Base-by-base conservation (phyloP, 257 asterid species). In the Solanum gandarillasii region DNA sequence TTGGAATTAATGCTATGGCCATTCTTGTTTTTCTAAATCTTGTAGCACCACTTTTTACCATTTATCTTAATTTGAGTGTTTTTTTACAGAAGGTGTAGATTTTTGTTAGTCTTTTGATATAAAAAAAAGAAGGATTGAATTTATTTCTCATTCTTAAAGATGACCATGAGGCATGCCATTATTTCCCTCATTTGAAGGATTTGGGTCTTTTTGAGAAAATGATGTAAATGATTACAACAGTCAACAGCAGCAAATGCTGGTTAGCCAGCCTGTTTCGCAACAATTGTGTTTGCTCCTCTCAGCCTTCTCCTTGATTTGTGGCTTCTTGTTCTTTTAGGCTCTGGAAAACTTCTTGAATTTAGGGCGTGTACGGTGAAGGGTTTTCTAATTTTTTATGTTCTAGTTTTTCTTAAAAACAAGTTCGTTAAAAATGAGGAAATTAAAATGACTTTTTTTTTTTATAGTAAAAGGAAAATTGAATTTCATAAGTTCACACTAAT, bases 331-430 rank as follows among this genome's bases (percentile, higher is more conserved):
- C 83, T 76, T 4, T 76, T n/a, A 12, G 12, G 60, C 34, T 39
- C 21, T 0, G 3, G 6, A 38, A n/a, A 23, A 76, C n/a, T 14
- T 4, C 12, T 71, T 3, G 6, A 31, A 71, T 14, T 68, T 68
- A 68, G 36, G 74, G 70, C 4, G 70, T 21, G 13, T 0, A 2
- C 1, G 0, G n/a, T 55, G 62, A 5, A 1, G 9, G 0, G 0
- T 21, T 60, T 9, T 52, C 0, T 6, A 18, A 1, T 52, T 55
- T 6, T 55, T 60, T 21, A 8, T 21, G 68, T 60, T 21, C 0
- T 60, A 60, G 1, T 58, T 9, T 58, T 58, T 21, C 12, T 58
- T 3, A 55, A 20, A 55, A 55, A 20, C 1, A 18, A 20, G 65
- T 58, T 58, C 10, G 12, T 20, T 58, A 8, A 20, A 58, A 2